Base-by-base conservation (phyloP, 352 stramenopile genomes). In the Pythium brassicae region DNA sequence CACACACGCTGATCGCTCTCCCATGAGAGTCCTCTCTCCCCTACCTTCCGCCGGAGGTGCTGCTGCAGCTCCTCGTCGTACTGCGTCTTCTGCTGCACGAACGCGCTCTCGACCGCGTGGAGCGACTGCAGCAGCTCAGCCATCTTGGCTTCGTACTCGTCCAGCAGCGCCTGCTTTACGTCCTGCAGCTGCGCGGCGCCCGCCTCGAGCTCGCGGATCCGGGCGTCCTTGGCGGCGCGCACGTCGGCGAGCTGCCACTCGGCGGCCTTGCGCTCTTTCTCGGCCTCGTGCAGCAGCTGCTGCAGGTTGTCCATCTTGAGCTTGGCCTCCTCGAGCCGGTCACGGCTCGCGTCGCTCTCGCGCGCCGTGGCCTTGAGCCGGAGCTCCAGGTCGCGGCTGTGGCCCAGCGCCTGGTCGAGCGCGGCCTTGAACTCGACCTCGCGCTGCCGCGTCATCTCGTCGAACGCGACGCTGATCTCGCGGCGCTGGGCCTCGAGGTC, bases 61-160 rank as follows among this genome's bases (percentile, higher is more conserved):
- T 62, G 66, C 55, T 83, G 51, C 25, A 95, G 55, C 15, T 92
- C 78, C 0, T 87, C 76, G 20, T 92, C 77, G 53, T 85, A 88
- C 48, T 93, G 78, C 12, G 65, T 61, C 59, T 92, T 93, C 57
- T 95, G 86, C 61, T 94, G 82, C 35, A 89, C 78, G 46, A 93
- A 94, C 8, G 82, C 80, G 48, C 83, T 86, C 66, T 94, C 82
- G 11, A 95, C 81, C 4, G 80, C 76, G 49, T 93, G 81, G 34
- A 95, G 63, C 46, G 76, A 89, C 58, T 91, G 78, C 51, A 93
- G 44, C 15, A 93, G 51, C 57, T 95, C 86, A 9, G 79, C 81
- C 80, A 94, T 93, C 57, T 94, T 94, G 12, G 55, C 68, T 58
- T 95, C 86, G 56, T 94, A 92, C 63, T 95, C 83, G 56, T 93